Evolutionary conservation across 345 rosid species (phyloP).

Genomic region (Viola odorata): DNA sequence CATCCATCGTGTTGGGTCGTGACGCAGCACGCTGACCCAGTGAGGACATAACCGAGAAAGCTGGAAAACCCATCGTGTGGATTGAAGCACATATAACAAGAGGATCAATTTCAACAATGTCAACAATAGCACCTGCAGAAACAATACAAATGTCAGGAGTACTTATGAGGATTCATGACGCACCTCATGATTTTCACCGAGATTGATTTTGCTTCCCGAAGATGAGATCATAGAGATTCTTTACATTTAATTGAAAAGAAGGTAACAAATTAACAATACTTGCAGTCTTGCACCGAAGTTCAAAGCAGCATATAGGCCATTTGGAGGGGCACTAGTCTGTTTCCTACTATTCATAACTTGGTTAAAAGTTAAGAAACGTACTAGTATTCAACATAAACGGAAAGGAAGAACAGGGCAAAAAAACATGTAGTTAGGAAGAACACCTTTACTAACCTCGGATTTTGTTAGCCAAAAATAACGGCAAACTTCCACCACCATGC

Average conservation of each 20-base stretch:
- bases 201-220: neutral
- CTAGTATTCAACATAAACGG: no score
- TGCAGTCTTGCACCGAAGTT: no score
- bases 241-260: no score
- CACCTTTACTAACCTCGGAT: conserved; percentile 48
- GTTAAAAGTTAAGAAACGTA: no score
- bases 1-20: conserved; percentile 40
- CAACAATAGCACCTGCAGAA: conserved; percentile 57
- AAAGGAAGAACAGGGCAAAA: neutral
- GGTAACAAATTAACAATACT: no score
- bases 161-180: conserved; percentile 2
- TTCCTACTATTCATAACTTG: no score
- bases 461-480: conserved; percentile 72
- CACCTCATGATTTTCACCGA: neutral
- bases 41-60: conserved; percentile 48
- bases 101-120: conserved; percentile 81
- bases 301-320: no score
- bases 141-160: neutral
- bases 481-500: conserved; percentile 94
- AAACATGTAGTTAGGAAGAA: neutral
- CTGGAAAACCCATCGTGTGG: conserved; percentile 82
- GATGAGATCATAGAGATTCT: no score
- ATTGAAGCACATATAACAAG: conserved; percentile 73
- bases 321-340: no score
- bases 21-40: conserved; percentile 39